phyloP scores from a whole-genome alignment of 345 rosid genomes.

The Hibiscus tridactylites region DNA sequence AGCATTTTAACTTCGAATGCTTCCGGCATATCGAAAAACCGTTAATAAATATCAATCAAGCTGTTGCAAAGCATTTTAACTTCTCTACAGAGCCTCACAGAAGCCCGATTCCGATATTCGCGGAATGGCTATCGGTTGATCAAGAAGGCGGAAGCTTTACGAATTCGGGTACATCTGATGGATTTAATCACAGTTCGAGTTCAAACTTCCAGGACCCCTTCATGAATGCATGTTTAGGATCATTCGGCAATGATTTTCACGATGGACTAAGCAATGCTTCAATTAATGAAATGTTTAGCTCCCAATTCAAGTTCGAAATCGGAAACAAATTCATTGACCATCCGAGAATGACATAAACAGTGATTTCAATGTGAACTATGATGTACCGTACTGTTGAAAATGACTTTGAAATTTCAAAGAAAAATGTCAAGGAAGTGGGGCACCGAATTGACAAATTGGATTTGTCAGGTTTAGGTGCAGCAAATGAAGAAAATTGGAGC shows the following conservation, averaged over 20 bases:
- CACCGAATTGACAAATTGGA: too few relatives aligned
- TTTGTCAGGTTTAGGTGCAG: too few relatives aligned
- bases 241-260: too few relatives aligned
- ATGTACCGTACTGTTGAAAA: too few relatives aligned
- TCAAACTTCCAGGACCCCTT: constrained; percentile 23
- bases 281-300: constrained; percentile 23
- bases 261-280: too few relatives aligned
- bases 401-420: too few relatives aligned
- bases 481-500: too few relatives aligned
- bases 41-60: constrained; percentile 13
- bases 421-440: too few relatives aligned
- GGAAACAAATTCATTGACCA: constrained; percentile 30
- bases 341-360: constrained; percentile 27
- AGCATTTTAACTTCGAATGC: constrained; percentile 23
- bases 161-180: constrained; percentile 15
- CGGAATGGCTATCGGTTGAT: constrained; percentile 58
- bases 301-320: too few relatives aligned
- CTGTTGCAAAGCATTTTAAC: constrained; percentile 7
- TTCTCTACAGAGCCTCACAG: constrained; percentile 11
- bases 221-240: constrained; percentile 16
- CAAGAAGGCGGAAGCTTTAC: constrained; percentile 16
- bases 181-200: constrained; percentile 9
- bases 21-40: constrained; percentile 15
- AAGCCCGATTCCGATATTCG: constrained; percentile 48
- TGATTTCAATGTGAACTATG: constrained; percentile 30